phyloP scores from a whole-genome alignment of 768 basidiomycete genomes.

The Amanita fuliginea region DNA sequence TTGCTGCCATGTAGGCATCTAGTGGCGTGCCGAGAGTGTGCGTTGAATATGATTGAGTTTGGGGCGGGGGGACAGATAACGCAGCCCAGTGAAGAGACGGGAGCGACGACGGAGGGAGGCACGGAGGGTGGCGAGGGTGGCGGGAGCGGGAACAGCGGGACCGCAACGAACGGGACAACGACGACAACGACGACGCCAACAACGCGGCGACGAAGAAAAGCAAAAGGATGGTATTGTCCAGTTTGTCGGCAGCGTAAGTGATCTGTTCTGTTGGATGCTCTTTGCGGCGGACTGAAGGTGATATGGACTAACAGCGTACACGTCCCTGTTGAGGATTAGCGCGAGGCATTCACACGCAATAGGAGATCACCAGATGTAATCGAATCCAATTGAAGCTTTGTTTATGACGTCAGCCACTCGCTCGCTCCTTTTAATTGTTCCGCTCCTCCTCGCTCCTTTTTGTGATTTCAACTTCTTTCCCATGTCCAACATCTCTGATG shows the following conservation, averaged over 20 bases:
- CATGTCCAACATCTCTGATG: slow-evolving; percentile 29
- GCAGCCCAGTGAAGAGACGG: slow-evolving; percentile 34
- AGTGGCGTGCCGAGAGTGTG: slow-evolving; percentile 92
- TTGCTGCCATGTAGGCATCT: slow-evolving; percentile 89
- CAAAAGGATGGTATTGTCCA: slow-evolving; percentile 97
- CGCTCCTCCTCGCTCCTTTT: not conserved
- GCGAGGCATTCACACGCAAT: slow-evolving; percentile 20
- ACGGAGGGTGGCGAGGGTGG: slow-evolving; percentile 12
- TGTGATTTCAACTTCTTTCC: too few relatives aligned
- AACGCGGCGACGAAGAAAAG: slow-evolving; percentile 71
- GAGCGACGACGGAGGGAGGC: slow-evolving; percentile 14
- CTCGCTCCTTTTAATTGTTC: not conserved
- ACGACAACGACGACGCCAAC: slow-evolving; percentile 7
- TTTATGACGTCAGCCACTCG: not conserved
- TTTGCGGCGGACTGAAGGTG: not conserved
- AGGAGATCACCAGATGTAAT: too few relatives aligned
- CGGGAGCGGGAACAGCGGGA: slow-evolving; percentile 12
- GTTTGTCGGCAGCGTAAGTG: slow-evolving; percentile 88
- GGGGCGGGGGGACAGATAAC: slow-evolving; percentile 84
- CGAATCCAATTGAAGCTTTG: too few relatives aligned
- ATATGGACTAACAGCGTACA: slow-evolving; percentile 49
- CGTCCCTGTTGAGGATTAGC: slow-evolving; percentile 76
- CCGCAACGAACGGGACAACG: slow-evolving; percentile 12
- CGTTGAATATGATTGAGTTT: slow-evolving; percentile 95
- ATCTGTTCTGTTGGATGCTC: not conserved